Evolutionary conservation across 2,329 filamentous ascomycete species (phyloP), one percentile per base, ranked within the genome.

Genomic region (Monosporascus cannonballus): DNA sequence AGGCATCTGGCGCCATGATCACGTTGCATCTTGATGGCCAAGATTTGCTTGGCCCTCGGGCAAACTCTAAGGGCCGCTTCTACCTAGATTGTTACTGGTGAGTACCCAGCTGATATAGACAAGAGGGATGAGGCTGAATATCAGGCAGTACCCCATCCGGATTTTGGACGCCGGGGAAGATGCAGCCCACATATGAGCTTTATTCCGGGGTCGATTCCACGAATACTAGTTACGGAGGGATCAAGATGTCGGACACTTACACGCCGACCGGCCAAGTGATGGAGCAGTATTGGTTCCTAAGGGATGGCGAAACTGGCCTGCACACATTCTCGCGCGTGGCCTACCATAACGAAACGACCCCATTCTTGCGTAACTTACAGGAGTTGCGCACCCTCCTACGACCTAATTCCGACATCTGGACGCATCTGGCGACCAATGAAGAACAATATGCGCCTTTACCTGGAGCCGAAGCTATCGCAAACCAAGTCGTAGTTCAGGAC

Each of bases 231-330:
- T 86, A 84, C 61, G 81, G 75, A 3, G 81, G 82, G 2, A 76
- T 85, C 34, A 72, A 78, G 42, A 78, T 86, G 74, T 78, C 76
- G 47, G 80, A 86, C 54, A 78, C 74, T 0, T 85, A 83, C 60
- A 71, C 74, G 0, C 69, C 73, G 0, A 84, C 81, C 0, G 80
- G 81, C 2, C 81, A 85, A 60, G 61, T 78, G 6, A 69, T 86
- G 17, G 76, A 85, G 59, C 82, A 85, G 60, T 86, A 85, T 64
- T 86, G 80, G 79, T 86, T 86, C 58, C 67, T 86, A 3, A 71
- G 79, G 11, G 81, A 84, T 45, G 78, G 77, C 1, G 83, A 86
- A 63, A 85, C 83, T 0, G 83, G 83, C 0, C 64, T 85, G 37
- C 83, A 86, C 60, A 78, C 76, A 0, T 86, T 85, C 65, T 79